Base-by-base conservation (phyloP, 2,329 filamentous ascomycete species). In the Geosmithia putterillii region DNA sequence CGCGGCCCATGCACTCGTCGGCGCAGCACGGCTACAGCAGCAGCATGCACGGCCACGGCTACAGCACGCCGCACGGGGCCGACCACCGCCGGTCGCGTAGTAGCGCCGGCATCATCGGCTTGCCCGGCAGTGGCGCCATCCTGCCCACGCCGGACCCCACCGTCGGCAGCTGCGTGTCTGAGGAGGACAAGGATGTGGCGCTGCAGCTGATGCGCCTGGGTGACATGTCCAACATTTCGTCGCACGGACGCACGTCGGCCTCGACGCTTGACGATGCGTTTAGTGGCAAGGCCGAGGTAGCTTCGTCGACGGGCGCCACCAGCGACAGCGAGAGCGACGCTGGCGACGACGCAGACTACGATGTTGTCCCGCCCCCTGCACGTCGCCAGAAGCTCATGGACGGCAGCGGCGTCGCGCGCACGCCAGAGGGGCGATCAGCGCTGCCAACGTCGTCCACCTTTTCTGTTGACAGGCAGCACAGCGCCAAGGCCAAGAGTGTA, bases 61-160 rank as follows among this genome's bases (percentile, higher is more conserved):
- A 62, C 44, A 65, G 82, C 60, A 68, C 78, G 45, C 80, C 81
- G 8, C 64, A 57, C 32, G 63, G 73, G 42, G 75, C 82, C 61
- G 69, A 69, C 49, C 80, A 81, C 57, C 79, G 81, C 57, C 79
- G 81, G 48, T 71, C 80, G 51, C 81, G 83, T 46, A 79, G 78
- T 55, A 71, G 70, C 46, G 75, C 76, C 50, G 66, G 72, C 32
- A 59, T 50, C 63, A 67, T 49, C 60, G 65, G 41, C 52, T 59
- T 41, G 12, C 39, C 21, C 18, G 21, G 21, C 39, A 42, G 46
- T 52, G 8, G 46, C 44, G 59, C 81, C 44, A 76, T 94, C 52
- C 70, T 95, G 49, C 89, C 89, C 18, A 98, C 92, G 2, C 92
- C 92, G 21, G 92, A 96, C 54, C 90, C 90, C n/a, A 98, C 92